phyloP scores from a whole-genome alignment of 225 moss, liverwort and hornwort genomes.

The Pseudoscleropodium purum region DNA sequence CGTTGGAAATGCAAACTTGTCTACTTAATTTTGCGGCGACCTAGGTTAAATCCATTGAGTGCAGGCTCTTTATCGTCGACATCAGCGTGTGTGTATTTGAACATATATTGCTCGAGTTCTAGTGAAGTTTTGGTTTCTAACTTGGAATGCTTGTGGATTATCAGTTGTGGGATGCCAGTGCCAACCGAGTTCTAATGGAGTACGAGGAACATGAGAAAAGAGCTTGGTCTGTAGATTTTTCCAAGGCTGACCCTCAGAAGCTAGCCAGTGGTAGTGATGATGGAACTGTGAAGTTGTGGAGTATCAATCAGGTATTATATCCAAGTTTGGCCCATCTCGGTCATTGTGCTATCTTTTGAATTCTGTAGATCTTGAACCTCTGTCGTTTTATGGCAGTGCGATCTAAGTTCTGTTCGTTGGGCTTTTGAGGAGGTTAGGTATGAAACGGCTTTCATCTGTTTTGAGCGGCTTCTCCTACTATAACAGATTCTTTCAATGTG shows the following conservation, averaged over 20 bases:
- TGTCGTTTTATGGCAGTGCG: neutral
- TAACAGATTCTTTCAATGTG: neutral
- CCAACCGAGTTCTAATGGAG: constrained; percentile 58
- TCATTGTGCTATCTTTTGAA: neutral
- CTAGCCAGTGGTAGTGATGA: constrained; percentile 98
- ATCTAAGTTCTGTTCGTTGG: neutral
- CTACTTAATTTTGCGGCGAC: neutral
- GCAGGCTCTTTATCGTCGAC: neutral
- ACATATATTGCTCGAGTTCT: neutral
- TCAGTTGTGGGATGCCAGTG: constrained; percentile 92
- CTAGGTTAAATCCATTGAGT: neutral
- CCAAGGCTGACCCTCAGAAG: constrained; percentile 90
- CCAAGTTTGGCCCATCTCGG: neutral
- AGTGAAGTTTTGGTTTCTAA: neutral
- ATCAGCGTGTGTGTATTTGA: neutral
- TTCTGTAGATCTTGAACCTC: neutral
- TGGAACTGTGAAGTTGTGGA: constrained; percentile 92
- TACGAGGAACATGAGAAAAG: constrained; percentile 94
- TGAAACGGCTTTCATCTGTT: neutral
- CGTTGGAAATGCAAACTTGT: neutral
- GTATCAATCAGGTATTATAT: constrained; percentile 75
- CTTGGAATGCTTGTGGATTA: constrained; percentile 7
- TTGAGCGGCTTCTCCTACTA: neutral
- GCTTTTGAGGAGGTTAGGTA: neutral
- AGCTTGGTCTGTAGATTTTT: constrained; percentile 99